Evolutionary conservation across 345 rosid species (phyloP), one percentile per base, ranked within the genome.

Genomic region (Barbarea vulgaris): DNA sequence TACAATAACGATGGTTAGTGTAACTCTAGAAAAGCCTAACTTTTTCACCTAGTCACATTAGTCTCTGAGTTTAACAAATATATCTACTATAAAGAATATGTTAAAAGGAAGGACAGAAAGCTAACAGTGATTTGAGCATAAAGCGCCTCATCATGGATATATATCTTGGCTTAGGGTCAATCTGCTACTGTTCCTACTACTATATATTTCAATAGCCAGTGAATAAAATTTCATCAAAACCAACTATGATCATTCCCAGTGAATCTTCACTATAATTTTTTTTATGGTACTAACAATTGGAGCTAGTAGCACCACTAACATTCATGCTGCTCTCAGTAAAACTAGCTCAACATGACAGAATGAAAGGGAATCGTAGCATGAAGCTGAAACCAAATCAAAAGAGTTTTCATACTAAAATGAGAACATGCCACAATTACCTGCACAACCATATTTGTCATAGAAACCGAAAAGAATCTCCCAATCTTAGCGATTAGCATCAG

Each of bases 391-490:
- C 22, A n/a, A 30, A 8, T 4, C 4, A n/a, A 28, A 55, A 56
- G 24, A 30, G 7, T 9, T 31, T 56, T 30, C 47, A 41, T 14
- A n/a, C 10, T 46, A n/a, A 56, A n/a, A 9, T 33, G 10, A 55
- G 53, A 55, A 37, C 17, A 37, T 50, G 55, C 19, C 46, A 7
- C 47, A 74, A 56, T 76, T 83, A 90, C 97, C 95, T 86, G 90
- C 68, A 95, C 66, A 80, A 79, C 89, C 73, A 92, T 81, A 77
- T 90, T 96, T 46, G 92, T 83, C 75, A 95, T 76, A 67, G 97
- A 90, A 79, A 92, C 83, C 4, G 97, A 92, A 79, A 95, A 81
- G 84, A 87, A 95, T 82, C 95, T 84, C 14, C 92, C 97, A 63
- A 85, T 61, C 39, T 87, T 95, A 77, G 99, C 97, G 14, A 87